Base-by-base conservation (phyloP, 306 rosid species). In the Cicer judaicum region DNA sequence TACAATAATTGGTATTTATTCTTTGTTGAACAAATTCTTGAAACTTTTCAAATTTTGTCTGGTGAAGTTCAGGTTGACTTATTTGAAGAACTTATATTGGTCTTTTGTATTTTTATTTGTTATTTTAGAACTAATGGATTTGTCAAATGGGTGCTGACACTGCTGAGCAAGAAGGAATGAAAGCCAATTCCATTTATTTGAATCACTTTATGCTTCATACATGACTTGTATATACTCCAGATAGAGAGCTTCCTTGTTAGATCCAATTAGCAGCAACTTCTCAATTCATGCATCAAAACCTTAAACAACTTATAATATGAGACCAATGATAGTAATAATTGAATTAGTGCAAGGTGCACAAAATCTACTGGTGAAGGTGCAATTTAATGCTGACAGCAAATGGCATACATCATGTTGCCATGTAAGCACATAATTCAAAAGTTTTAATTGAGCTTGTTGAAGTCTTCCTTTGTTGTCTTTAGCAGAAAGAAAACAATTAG, bases 101-200 rank as follows among this genome's bases (percentile, higher is more conserved):
- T 11, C 24, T 56, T 21, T 49, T 41, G 49, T 18, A 7, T 40
- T 60, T 13, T 43, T 75, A 67, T 75, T 70, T 4, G 19, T 75
- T 62, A 5, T 43, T 52, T 70, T 81, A 70, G 80, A 83, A 75
- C 15, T 7, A 36, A 39, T 85, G 16, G 67, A 52, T 54, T 73
- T 9, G 80, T 79, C 79, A 48, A 75, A 75, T 61, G 73, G 69
- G 48, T 81, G 44, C 76, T 75, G 86, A 71, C 81, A 88, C 87
- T 41, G 96, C 90, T n/a, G 92, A 80, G 75, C 86, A 87, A 86
- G 90, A 83, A 82, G 90, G 96, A 54, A 89, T 81, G 38, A 71
- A 78, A 70, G 86, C 56, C 71, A 78, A 73, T 63, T 86, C 89
- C 48, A 81, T 85, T 47, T 89, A 85, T 49, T 68, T 84, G 83